Base-by-base conservation (phyloP, 441 rosid genomes). In the Erodium trifolium region DNA sequence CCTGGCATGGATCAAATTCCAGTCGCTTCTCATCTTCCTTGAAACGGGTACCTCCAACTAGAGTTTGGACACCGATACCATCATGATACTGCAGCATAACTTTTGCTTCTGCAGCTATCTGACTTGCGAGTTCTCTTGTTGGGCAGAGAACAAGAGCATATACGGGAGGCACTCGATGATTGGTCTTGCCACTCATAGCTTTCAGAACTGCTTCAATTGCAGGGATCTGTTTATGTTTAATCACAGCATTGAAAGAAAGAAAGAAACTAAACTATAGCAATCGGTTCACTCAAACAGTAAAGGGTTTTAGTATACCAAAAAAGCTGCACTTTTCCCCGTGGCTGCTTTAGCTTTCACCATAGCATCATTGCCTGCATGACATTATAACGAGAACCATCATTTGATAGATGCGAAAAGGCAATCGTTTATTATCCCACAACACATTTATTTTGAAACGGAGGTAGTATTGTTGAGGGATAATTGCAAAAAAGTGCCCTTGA, bases 131-230 rank as follows among this genome's bases (percentile, higher is more conserved):
- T 75, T 95, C 98, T 82, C 97, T 88, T 5, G 97, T 87, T 43
- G 99, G 97, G 76, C 97, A 92, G 70, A 95, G 88, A 74, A 95
- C 72, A 74, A 95, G 98, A 77, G 80, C 84, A 72, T 75, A 78
- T 67, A 87, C 67, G 0, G 93, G 92, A 68, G 84, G 79, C 65
- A 83, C 87, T 72, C 75, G 81, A 60, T 79, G 83, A 72, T 23
- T 74, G 3, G 72, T 70, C 45, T 77, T 71, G 70, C 73, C 73
- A 70, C 72, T 80, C 67, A 70, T 74, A 73, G 89, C 84, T 84
- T 86, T 88, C 80, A 87, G 71, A 82, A 85, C 97, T 88, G 98
- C 84, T 95, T 95, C 98, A 90, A 89, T 89, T 65, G 95, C 96
- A 79, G 98, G 99, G 87, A 92, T 88, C 99, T 95, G 90, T 83